Evolutionary conservation across 2,329 filamentous ascomycete genomes (phyloP).

Genomic region (Fusarium domesticum): DNA sequence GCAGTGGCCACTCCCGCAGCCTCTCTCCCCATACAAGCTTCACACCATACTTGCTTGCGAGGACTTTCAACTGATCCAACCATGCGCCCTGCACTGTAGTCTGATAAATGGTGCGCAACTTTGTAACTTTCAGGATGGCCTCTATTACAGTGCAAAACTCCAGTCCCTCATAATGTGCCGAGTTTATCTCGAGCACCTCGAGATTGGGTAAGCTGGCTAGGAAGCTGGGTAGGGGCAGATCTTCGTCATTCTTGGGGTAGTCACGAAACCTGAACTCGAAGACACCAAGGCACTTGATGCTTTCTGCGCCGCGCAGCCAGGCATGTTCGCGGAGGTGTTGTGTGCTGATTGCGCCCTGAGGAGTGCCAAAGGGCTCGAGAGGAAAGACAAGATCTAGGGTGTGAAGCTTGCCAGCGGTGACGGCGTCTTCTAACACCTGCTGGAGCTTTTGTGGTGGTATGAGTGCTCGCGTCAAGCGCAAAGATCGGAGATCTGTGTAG

Average conservation of each 20-base stretch:
- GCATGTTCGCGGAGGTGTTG: conserved; percentile 31
- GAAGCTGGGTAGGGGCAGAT: conserved; percentile 34
- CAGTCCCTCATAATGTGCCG: conserved; percentile 28
- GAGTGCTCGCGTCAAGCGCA: conserved; percentile 29
- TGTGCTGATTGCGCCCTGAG: conserved; percentile 25
- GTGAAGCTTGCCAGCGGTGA: conserved; percentile 30
- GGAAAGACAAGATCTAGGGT: conserved; percentile 39
- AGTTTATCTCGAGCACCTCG: conserved; percentile 36
- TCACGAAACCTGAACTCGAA: conserved; percentile 35
- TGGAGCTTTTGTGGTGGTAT: conserved; percentile 26
- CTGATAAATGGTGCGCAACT: conserved; percentile 36
- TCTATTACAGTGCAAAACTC: conserved; percentile 32
- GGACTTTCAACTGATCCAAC: conserved; percentile 31
- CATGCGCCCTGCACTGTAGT: conserved; percentile 29
- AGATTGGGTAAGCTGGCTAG: conserved; percentile 38
- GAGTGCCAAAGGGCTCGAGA: conserved; percentile 21
- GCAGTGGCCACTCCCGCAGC: conserved; percentile 33
- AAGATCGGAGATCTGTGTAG: conserved; percentile 27
- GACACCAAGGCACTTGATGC: conserved; percentile 35
- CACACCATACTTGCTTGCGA: conserved; percentile 26
- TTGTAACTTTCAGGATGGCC: conserved; percentile 32
- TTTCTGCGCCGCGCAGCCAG: conserved; percentile 37
- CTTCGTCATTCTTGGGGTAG: conserved; percentile 28
- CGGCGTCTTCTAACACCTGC: conserved; percentile 24
- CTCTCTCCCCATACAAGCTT: conserved; percentile 32